phyloP scores from a whole-genome alignment of 495 filamentous ascomycete species.

The Mycothermus thermophilus region DNA sequence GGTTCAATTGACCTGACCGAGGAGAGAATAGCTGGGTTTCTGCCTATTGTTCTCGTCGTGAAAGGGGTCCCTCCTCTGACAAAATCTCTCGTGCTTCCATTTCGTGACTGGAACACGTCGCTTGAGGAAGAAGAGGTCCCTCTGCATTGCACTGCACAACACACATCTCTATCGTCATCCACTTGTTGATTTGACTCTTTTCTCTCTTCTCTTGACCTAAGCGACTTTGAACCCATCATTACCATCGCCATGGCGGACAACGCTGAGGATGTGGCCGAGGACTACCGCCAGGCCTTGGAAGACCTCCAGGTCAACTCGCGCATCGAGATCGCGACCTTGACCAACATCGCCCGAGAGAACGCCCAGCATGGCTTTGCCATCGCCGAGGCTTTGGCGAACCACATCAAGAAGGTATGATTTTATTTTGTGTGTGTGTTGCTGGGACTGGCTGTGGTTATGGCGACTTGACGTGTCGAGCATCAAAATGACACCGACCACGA shows the following conservation, averaged over 20 bases:
- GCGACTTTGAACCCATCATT: too few species aligned
- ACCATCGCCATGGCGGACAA: conserved; percentile 68
- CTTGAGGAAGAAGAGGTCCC: background rate
- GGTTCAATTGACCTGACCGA: background rate
- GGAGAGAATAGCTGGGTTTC: conserved; percentile 8
- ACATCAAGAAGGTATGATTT: conserved; percentile 76
- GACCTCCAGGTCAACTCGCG: conserved; percentile 80
- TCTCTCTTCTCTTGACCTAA: too few species aligned
- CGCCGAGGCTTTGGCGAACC: conserved; percentile 72
- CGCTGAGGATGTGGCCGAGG: conserved; percentile 84
- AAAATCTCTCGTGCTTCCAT: conserved; percentile 4
- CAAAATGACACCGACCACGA: too few species aligned
- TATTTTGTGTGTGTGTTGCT: too few species aligned
- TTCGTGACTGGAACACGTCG: conserved; percentile 7
- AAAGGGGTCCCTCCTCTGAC: conserved; percentile 4
- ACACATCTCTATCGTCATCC: background rate
- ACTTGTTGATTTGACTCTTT: background rate
- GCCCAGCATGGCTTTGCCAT: conserved; percentile 88
- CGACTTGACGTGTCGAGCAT: too few species aligned
- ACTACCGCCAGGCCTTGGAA: conserved; percentile 85
- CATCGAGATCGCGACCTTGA: conserved; percentile 88
- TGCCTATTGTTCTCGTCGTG: conserved; percentile 9
- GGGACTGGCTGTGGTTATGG: too few species aligned
- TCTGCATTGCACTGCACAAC: too few species aligned
- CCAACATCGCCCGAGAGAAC: conserved; percentile 90